A percentile compares a stretch with the other conserved stretches of the same genome.
Evolutionary conservation across 2,329 filamentous ascomycete genomes (phyloP).

Genomic region (Pleurostoma richardsiae): DNA sequence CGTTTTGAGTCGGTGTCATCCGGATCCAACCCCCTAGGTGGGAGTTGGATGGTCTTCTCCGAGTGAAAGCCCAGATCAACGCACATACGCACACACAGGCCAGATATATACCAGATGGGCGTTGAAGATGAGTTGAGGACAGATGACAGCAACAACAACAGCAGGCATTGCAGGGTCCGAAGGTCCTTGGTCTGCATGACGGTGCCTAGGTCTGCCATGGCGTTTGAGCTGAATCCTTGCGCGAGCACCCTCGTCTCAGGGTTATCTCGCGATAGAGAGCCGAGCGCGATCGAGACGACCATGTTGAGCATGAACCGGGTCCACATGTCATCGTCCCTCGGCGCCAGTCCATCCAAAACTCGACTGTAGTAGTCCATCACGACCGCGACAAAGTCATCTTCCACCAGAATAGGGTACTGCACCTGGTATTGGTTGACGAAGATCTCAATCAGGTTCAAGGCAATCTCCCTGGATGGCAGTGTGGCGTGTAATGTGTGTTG

Average conservation of each 20-base stretch:
- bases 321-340: constrained; percentile 5
- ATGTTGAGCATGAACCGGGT: constrained; percentile 15
- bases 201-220: constrained; percentile 11
- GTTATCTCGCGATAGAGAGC: constrained; percentile 12
- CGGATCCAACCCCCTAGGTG: background rate
- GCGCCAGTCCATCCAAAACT: too few species aligned
- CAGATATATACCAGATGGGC: constrained; percentile 16
- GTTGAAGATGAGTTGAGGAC: constrained; percentile 12
- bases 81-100: constrained; percentile 16
- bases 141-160: constrained; percentile 13
- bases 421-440: constrained; percentile 16
- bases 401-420: constrained; percentile 13
- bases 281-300: constrained; percentile 11
- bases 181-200: constrained; percentile 13
- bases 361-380: constrained; percentile 2
- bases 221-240: constrained; percentile 10
- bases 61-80: constrained; percentile 15
- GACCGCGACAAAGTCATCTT: constrained; percentile 9
- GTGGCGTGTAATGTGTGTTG: background rate
- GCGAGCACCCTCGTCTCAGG: constrained; percentile 10
- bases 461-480: constrained; percentile 11
- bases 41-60: constrained; percentile 9
- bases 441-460: constrained; percentile 11
- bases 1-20: constrained; percentile 10
- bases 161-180: constrained; percentile 14